Conservation (phyloP, 1,284 basidiomycete species). For the Irpex sp. region DNA sequence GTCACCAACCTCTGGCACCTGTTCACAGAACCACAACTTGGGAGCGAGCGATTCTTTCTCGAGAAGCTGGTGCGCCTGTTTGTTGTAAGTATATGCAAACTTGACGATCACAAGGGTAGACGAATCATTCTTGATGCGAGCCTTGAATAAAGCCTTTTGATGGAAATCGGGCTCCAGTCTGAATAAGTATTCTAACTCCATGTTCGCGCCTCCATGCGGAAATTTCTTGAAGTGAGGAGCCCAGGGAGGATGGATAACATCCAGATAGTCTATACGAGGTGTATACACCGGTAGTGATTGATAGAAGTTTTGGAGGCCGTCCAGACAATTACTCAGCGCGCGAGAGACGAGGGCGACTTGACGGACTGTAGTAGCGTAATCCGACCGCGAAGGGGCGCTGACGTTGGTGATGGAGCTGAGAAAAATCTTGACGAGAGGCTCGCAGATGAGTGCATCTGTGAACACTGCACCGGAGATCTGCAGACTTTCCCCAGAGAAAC, state of each 20-base stretch:
- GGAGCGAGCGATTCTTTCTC: not conserved
- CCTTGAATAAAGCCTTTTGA: not conserved
- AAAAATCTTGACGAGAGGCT: constrained; percentile 3
- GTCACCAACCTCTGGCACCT: not conserved
- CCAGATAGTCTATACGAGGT: not conserved
- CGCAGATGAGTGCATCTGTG: constrained; percentile 11
- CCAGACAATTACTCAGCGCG: not conserved
- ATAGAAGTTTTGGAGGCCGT: not conserved
- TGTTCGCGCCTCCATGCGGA: not conserved
- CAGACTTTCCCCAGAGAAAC: constrained; percentile 10
- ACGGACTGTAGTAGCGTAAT: not conserved
- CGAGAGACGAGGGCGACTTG: not conserved
- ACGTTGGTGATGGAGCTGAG: not conserved
- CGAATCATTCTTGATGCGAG: not conserved
- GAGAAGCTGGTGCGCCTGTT: constrained; percentile 3
- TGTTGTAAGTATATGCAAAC: constrained; percentile 1
- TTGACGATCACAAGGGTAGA: constrained; percentile 3
- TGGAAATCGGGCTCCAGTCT: not conserved
- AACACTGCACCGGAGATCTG: constrained; percentile 14
- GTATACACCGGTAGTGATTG: not conserved
- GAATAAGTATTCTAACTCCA: not conserved
- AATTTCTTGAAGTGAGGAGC: not conserved
- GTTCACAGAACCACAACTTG: constrained; percentile 1
- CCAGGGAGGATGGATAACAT: not conserved
- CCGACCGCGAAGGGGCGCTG: not conserved